These are phyloP conservation scores for Murraya koenigii DNA, from an alignment of 345 rosid genomes.

Conservation along the genomic window DNA sequence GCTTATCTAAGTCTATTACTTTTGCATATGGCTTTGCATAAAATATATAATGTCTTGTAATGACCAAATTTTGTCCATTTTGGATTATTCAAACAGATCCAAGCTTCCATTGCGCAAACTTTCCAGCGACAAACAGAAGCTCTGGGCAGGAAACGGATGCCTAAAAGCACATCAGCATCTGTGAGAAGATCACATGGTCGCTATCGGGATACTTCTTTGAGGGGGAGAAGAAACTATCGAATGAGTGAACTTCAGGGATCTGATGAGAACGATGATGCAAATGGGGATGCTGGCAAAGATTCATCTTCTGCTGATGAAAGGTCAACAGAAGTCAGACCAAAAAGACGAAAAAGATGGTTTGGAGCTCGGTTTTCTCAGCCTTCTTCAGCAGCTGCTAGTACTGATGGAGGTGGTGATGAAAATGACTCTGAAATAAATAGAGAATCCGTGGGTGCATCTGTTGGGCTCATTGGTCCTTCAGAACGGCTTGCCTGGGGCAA, in stretches of 20 bases:
- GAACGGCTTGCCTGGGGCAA: constrained; percentile 55
- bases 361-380: constrained; percentile 31
- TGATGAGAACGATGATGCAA: constrained; percentile 42
- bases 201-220: constrained; percentile 26
- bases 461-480: constrained; percentile 35
- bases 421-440: constrained; percentile 37
- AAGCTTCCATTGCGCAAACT: constrained; percentile 49
- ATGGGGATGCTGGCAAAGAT: constrained; percentile 36
- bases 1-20: not conserved
- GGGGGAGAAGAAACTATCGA: constrained; percentile 38
- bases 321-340: constrained; percentile 34
- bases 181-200: constrained; percentile 34
- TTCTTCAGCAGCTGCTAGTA: constrained; percentile 30
- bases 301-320: constrained; percentile 47
- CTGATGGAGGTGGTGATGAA: constrained; percentile 40
- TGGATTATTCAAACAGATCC: constrained; percentile 37
- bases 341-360: constrained; percentile 35
- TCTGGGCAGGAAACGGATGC: constrained; percentile 33
- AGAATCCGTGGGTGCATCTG: constrained; percentile 36
- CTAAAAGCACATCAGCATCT: constrained; percentile 25
- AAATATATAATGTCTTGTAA: not conserved
- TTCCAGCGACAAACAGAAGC: constrained; percentile 47
- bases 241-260: constrained; percentile 36
- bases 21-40: not conserved
- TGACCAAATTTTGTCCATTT: not conserved